Base-by-base conservation (phyloP, 306 rosid species). In the Sphenostylis stenocarpa region DNA sequence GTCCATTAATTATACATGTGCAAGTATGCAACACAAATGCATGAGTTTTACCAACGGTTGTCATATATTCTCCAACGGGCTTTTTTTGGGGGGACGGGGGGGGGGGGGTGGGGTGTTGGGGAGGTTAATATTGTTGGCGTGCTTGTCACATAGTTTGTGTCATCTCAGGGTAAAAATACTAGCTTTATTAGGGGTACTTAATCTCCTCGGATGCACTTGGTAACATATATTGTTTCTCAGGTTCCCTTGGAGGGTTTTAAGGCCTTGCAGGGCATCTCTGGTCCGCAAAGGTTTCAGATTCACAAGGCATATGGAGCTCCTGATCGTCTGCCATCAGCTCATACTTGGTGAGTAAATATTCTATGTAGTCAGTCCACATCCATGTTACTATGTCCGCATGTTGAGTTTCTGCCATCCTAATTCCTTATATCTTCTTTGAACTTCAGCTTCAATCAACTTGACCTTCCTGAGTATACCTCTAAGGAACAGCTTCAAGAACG, bases 241-340 rank as follows among this genome's bases (percentile, higher is more conserved):
- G 97, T 96, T 86, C 99, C 99, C 4, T 81, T 96, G 89, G 99
- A 96, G 75, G 99, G 99, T 70, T 96, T 96, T 77, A 92, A 82
- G 88, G 98, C 98, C 41, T 87, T 96, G 90, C 98, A 96, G 89
- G 99, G 99, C 67, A 93, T 96, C 70, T 96, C 99, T 67, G 99
- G 99, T 78, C 89, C 99, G 60, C 99, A 96, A 75, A 88, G 90
- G 92, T 96, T 96, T 86, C 99, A 96, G 88, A 89, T 96, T 84
- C 99, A 92, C 90, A 96, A 91, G 90, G 98, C 99, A 19, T 96
- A 96, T 77, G 99, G 99, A 70, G 93, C 96, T 82, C 98, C 99
- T 44, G 99, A 96, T 85, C 83, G 98, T 49, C 82, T 96, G 39
- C 99, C 99, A 43, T 96, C 98, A 1, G 99, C 99, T 47, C 99